These are phyloP conservation scores for Fusarium drepaniforme DNA, from an alignment of 2,329 filamentous ascomycete species.

Conservation along the genomic window DNA sequence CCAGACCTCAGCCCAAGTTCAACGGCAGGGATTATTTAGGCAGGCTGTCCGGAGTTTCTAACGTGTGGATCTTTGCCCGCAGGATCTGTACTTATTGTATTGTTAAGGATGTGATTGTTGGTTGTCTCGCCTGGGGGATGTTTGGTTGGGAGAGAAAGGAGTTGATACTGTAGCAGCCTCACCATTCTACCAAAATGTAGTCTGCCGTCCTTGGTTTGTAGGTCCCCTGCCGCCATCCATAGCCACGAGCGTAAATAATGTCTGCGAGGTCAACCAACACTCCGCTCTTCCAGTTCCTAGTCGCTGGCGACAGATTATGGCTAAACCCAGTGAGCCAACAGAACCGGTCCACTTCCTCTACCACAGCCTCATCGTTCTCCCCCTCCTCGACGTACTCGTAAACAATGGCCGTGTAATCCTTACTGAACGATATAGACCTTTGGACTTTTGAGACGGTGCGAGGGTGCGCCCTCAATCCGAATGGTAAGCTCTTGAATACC, in stretches of 20 bases:
- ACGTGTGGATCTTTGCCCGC: not conserved
- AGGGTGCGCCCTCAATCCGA: not conserved
- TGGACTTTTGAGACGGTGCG: not conserved
- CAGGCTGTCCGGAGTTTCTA: not conserved
- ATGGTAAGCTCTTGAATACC: not conserved
- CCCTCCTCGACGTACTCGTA: slow-evolving; percentile 7
- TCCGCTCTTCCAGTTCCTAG: slow-evolving; percentile 6
- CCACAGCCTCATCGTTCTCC: not conserved
- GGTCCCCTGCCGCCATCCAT: not conserved
- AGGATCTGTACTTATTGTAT: not conserved
- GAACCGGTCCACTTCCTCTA: slow-evolving; percentile 4
- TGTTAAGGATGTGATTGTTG: not conserved
- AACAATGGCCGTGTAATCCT: not conserved
- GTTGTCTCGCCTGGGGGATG: not conserved
- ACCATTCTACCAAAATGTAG: not conserved
- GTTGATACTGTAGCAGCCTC: not conserved
- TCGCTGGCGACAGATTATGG: not conserved
- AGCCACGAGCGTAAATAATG: not conserved
- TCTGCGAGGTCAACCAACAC: slow-evolving; percentile 5
- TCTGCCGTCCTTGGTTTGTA: not conserved
- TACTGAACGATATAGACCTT: not conserved
- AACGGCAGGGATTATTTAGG: not conserved
- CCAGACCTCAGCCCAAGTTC: not conserved
- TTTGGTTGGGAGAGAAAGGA: not conserved
- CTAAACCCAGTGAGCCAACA: slow-evolving; percentile 8